Conservation (phyloP, 805 yeast genomes). For the Yarrowia sp. region DNA sequence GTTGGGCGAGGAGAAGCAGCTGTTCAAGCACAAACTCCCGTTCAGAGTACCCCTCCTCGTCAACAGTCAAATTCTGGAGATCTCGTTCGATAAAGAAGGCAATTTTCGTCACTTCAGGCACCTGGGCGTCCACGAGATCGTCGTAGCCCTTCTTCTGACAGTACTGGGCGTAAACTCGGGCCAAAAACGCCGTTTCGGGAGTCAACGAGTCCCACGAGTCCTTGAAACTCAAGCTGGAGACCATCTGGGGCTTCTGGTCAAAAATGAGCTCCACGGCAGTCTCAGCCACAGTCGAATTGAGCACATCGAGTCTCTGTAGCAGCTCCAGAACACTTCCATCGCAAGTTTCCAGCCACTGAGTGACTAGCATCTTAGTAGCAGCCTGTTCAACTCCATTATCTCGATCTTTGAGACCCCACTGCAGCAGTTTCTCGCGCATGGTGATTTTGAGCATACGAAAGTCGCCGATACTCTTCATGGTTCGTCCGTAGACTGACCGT, state of each 20-base stretch:
- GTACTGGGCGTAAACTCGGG: conserved; percentile 68
- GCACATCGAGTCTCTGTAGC: conserved; percentile 72
- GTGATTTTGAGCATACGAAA: conserved; percentile 61
- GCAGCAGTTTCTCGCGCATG: conserved; percentile 69
- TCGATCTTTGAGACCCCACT: conserved; percentile 89
- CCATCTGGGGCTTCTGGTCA: conserved; percentile 65
- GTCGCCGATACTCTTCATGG: conserved; percentile 71
- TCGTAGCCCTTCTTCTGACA: conserved; percentile 62
- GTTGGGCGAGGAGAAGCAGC: conserved; percentile 66
- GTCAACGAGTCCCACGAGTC: conserved; percentile 74
- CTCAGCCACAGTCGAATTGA: conserved; percentile 71
- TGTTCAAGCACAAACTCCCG: conserved; percentile 79
- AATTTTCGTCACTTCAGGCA: conserved; percentile 80
- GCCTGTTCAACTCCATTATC: conserved; percentile 76
- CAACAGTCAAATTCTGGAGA: conserved; percentile 51
- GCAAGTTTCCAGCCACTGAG: conserved; percentile 72
- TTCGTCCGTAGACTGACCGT: conserved; percentile 70
- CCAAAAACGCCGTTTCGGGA: conserved; percentile 75
- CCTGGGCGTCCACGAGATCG: conserved; percentile 67
- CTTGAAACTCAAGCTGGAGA: conserved; percentile 65
- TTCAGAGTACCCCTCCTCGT: conserved; percentile 58
- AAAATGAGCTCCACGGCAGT: conserved; percentile 70
- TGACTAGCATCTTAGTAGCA: conserved; percentile 71
- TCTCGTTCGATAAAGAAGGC: conserved; percentile 66
- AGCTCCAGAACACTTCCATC: conserved; percentile 75